These are phyloP conservation scores for Ophiostoma sp. DNA, from an alignment of 2,329 filamentous ascomycete genomes.

Conservation along the genomic window DNA sequence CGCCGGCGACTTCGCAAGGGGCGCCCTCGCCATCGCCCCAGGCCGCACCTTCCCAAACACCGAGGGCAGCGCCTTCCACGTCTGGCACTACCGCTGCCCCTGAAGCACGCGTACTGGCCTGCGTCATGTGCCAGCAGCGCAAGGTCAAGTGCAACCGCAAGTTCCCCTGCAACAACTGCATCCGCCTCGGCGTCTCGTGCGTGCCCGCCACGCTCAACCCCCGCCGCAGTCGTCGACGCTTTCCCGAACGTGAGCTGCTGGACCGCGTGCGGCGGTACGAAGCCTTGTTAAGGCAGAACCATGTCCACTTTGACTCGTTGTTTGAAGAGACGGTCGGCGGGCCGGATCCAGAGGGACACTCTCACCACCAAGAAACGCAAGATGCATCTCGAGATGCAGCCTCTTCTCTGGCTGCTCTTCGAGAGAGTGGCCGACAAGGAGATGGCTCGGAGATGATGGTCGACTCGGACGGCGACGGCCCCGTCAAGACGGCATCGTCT, in stretches of 20 bases:
- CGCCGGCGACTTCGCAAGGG: neutral
- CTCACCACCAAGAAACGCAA: neutral
- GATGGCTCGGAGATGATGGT: neutral
- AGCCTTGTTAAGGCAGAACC: slow-evolving; percentile 53
- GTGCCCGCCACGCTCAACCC: slow-evolving; percentile 37
- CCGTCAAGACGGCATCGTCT: neutral
- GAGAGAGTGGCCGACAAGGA: neutral
- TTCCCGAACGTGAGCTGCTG: slow-evolving; percentile 60
- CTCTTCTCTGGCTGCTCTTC: neutral
- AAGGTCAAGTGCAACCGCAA: slow-evolving; percentile 63
- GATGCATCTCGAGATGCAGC: neutral
- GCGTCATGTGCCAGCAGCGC: slow-evolving; percentile 58
- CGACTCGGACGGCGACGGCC: neutral
- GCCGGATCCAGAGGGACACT: neutral
- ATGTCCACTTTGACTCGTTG: slow-evolving; percentile 54
- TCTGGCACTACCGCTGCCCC: slow-evolving; percentile 24
- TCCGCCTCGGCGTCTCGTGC: slow-evolving; percentile 20
- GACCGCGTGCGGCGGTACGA: slow-evolving; percentile 60
- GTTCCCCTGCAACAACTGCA: slow-evolving; percentile 59
- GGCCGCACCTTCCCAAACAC: neutral
- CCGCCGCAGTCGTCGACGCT: slow-evolving; percentile 45
- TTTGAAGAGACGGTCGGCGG: slow-evolving; percentile 8
- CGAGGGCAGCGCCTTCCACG: neutral
- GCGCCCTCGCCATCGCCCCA: neutral
- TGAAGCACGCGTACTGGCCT: slow-evolving; percentile 50